Evolutionary conservation across 2,329 filamentous ascomycete species (phyloP).

Genomic region (Emericellopsis cladophorae): DNA sequence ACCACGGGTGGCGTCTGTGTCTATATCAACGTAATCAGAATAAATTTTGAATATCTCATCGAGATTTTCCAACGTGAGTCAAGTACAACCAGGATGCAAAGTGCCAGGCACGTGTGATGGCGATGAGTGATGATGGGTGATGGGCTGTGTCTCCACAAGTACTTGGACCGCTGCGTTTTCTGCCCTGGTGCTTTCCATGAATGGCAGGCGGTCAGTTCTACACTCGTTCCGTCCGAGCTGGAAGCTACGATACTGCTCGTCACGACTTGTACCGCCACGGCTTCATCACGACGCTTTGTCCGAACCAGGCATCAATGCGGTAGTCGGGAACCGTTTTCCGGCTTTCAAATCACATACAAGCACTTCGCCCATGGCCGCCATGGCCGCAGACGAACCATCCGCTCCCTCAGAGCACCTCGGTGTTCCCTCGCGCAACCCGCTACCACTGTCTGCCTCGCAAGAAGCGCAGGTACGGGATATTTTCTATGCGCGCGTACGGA

Average conservation of each 20-base stretch:
- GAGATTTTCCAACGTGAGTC: too few relatives aligned
- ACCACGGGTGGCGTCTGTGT: too few relatives aligned
- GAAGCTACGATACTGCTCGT: neutral
- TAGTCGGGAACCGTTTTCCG: too few relatives aligned
- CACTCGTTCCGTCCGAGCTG: neutral
- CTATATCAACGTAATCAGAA: too few relatives aligned
- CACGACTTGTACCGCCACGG: constrained; percentile 1
- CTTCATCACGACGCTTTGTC: neutral
- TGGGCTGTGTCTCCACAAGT: too few relatives aligned
- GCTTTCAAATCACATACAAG: neutral
- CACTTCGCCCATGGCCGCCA: constrained; percentile 13
- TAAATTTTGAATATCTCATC: too few relatives aligned
- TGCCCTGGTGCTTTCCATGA: neutral
- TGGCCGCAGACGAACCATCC: constrained; percentile 19
- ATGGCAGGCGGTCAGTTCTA: constrained; percentile 6
- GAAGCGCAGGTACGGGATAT: constrained; percentile 72
- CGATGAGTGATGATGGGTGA: too few relatives aligned
- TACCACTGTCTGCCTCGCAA: constrained; percentile 71
- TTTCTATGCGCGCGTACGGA: constrained; percentile 68
- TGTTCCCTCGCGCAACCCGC: constrained; percentile 59
- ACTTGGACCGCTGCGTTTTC: neutral
- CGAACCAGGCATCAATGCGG: too few relatives aligned
- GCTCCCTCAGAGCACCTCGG: constrained; percentile 19
- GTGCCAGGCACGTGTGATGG: too few relatives aligned
- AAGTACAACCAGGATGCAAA: too few relatives aligned